Base-by-base conservation (phyloP, 2,329 filamentous ascomycete genomes). In the Pestalotiopsis sp. region DNA sequence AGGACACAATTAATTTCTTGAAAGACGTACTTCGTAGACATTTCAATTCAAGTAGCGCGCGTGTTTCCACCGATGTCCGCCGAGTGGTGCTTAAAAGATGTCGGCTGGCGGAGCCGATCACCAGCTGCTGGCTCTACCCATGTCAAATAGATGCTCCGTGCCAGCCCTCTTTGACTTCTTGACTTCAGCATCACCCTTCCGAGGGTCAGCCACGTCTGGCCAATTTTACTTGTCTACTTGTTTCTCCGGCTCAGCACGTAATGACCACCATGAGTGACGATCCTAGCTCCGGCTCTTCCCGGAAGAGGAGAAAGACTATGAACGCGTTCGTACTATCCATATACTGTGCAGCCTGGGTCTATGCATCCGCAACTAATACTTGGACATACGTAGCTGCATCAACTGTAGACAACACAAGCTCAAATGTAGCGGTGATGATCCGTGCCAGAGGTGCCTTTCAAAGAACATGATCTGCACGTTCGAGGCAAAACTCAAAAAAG, bases 291-390 rank as follows among this genome's bases (percentile, higher is more conserved):
- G 57, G 57, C 25, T 36, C 57, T 27, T 27, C 57, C 13, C 9
- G 57, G 11, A 59, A 59, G 57, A 59, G 57, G 57, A 59, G 57
- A 12, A 59, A 59, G 57, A 59, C 57, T 4, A 59, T 59, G 57
- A 59, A 59, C 23, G 57, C 57, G 57, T 59, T 13, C 57, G 57
- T 36, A 59, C 23, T 11, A 13, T 52, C 14, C 2, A 17, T 59
- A 1, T 13, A 27, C 23, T 6, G 27, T 59, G 23, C 23, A 14
- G 9, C 7, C 14, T 27, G 27, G 13, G 25, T 6, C 23, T 4
- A 17, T 5, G 57, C 13, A 27, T 27, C 2, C 14, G 25, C 12
- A 14, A 25, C 11, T 52, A 23, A 52, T n/a, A 2, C 17, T 27
- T n/a, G 17, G 14, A 17, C 23, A 7, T 36, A 59, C 23, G 11